Base-by-base conservation (phyloP, 2,329 filamentous ascomycete genomes). In the Cadophora malorum region DNA sequence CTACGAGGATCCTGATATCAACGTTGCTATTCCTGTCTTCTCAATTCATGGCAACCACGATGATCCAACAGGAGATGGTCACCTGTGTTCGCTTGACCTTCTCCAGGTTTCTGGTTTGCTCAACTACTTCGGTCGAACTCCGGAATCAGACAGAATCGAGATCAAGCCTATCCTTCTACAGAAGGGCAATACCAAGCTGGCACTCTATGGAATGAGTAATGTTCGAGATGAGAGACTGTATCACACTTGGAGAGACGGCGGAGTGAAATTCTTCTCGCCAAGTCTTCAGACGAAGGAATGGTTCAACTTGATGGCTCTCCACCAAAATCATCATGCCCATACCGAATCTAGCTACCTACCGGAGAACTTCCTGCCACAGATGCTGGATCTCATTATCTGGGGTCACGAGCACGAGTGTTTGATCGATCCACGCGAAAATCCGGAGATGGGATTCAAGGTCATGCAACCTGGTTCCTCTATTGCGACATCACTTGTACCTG, bases 1-100 rank as follows among this genome's bases (percentile, higher is more conserved):
- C 80, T 99, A 99, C 80, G 94, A 98, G 79, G 96, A 99, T 76
- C 89, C 93, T 28, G 93, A 99, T 75, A 97, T 99, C 79, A 99
- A 99, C 76, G 89, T 99, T 69, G 93, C 94, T 0, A 97, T 98
- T 66, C 96, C 96, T 0, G 94, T 99, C 33, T 99, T 99, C 78
- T 97, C 95, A 0, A 99, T 99, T 50, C 96, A 99, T 75, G 96
- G 96, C 56, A 99, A 99, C 76, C 96, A 99, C 78, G 96, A 99
- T 77, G 96, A 99, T 77, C 96, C 96, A 0, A 96, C 94, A n/a
- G 96, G 96, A 10, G 94, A 97, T 75, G 96, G 94, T 12, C 93
- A 97, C 78, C 90, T 91, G 72, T 96, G 96, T 71, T 94, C 95
- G 0, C 85, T 99, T 12, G 96, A 99, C 78, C 81, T 99, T 19